Evolutionary conservation across 306 rosid genomes (phyloP).

Genomic region (Datisca glomerata): DNA sequence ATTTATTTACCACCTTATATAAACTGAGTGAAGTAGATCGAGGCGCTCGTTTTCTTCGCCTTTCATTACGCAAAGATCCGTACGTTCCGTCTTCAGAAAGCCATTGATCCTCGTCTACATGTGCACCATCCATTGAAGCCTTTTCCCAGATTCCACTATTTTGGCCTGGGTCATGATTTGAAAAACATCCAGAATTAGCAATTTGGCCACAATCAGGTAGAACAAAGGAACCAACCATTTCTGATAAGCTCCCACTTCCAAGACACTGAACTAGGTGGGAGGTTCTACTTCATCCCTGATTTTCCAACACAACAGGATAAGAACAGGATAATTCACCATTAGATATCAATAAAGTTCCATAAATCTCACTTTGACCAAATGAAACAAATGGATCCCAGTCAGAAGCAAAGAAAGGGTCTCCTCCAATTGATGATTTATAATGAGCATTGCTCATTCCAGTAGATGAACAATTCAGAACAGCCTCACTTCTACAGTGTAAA

Average conservation of each 20-base stretch:
- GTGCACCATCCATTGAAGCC: slow-evolving; percentile 26
- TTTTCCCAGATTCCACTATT: slow-evolving; percentile 25
- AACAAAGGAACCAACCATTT: slow-evolving; percentile 49
- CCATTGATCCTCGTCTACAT: too few relatives aligned
- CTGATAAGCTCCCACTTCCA: slow-evolving; percentile 72
- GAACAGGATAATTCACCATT: slow-evolving; percentile 46
- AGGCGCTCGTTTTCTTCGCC: slow-evolving; percentile 49
- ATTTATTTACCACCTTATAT: slow-evolving; percentile 41
- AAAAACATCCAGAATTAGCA: slow-evolving; percentile 29
- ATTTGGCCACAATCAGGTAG: slow-evolving; percentile 43
- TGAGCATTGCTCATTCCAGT: slow-evolving; percentile 37
- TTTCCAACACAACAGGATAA: slow-evolving; percentile 41
- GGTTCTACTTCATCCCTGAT: slow-evolving; percentile 50
- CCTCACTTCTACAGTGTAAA: slow-evolving; percentile 49
- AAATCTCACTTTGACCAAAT: slow-evolving; percentile 54
- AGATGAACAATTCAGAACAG: slow-evolving; percentile 34
- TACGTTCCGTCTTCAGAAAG: slow-evolving; percentile 25
- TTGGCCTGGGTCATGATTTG: slow-evolving; percentile 35
- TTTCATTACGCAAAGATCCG: slow-evolving; percentile 49
- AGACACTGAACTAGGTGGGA: slow-evolving; percentile 59
- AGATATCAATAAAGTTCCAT: slow-evolving; percentile 62
- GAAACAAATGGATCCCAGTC: slow-evolving; percentile 84
- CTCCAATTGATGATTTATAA: slow-evolving; percentile 43
- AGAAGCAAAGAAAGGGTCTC: slow-evolving; percentile 50
- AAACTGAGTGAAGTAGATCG: slow-evolving; percentile 46